Evolutionary conservation across 192 early-diverging fungal species (phyloP).

Genomic region (Backusella macrospora): DNA sequence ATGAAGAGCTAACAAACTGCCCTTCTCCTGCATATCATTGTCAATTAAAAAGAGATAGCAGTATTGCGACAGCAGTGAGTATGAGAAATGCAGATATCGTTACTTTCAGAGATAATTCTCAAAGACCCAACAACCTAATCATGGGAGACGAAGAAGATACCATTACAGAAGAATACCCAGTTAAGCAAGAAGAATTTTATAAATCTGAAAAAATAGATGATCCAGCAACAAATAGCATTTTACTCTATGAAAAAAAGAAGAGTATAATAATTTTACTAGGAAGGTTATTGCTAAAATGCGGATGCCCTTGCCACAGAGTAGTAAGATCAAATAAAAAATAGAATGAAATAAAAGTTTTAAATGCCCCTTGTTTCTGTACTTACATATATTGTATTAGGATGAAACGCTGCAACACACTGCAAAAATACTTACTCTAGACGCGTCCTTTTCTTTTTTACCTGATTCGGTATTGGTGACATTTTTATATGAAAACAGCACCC

Average conservation of each 20-base stretch:
- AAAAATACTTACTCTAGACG: slow-evolving; percentile 60
- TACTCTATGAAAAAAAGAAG: slow-evolving; percentile 37
- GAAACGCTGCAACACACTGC: slow-evolving; percentile 49
- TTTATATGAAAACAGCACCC: slow-evolving; percentile 61
- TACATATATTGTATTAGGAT: slow-evolving; percentile 26
- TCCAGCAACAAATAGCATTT: background rate
- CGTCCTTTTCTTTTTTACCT: slow-evolving; percentile 68
- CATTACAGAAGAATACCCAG: slow-evolving; percentile 6
- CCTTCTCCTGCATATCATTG: background rate
- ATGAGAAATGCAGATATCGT: slow-evolving; percentile 16
- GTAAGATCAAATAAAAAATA: slow-evolving; percentile 19
- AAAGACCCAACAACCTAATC: background rate
- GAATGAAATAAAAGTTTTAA: background rate
- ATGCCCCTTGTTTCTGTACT: no score
- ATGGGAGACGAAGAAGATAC: slow-evolving; percentile 5
- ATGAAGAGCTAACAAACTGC: background rate
- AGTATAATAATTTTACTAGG: slow-evolving; percentile 47
- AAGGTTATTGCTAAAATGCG: slow-evolving; percentile 47
- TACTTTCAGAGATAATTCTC: slow-evolving; percentile 10
- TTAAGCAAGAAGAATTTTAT: background rate
- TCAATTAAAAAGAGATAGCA: slow-evolving; percentile 4
- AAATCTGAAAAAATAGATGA: background rate
- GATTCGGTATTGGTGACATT: slow-evolving; percentile 73
- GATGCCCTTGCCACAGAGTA: slow-evolving; percentile 51
- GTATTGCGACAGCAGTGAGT: slow-evolving; percentile 18